Conservation (phyloP, 768 basidiomycete species). For the Russula ochroleuca region DNA sequence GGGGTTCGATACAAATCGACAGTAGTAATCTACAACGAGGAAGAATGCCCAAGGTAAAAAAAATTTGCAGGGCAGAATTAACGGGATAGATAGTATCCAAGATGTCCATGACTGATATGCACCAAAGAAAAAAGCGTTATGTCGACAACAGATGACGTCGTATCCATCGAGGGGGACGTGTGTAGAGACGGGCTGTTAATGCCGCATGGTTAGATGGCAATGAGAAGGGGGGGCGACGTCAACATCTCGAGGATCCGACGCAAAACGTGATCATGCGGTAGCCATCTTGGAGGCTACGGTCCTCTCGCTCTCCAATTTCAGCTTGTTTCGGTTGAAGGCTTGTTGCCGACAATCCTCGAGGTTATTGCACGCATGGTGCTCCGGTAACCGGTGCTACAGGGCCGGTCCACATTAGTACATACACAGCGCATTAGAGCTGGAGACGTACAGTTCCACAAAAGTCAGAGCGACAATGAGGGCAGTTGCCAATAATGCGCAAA, state of each 20-base stretch:
- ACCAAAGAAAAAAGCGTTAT: constrained; percentile 32
- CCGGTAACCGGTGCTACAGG: constrained; percentile 77
- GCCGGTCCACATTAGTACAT: constrained; percentile 23
- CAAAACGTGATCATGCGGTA: constrained; percentile 48
- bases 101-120: constrained; percentile 27
- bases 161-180: neutral
- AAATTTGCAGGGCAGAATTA: constrained; percentile 14
- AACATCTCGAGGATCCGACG: constrained; percentile 18
- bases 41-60: constrained; percentile 9
- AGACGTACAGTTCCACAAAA: constrained; percentile 73
- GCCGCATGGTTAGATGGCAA: neutral
- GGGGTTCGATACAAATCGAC: constrained; percentile 24
- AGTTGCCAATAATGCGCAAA: constrained; percentile 80
- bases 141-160: constrained; percentile 16
- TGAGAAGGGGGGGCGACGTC: constrained; percentile 11
- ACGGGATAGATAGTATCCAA: constrained; percentile 23
- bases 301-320: constrained; percentile 80
- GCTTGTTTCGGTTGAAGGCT: constrained; percentile 86
- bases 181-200: neutral
- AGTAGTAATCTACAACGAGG: constrained; percentile 21
- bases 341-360: constrained; percentile 82
- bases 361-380: constrained; percentile 81
- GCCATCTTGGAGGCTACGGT: constrained; percentile 86
- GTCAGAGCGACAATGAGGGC: constrained; percentile 69
- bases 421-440: neutral